phyloP scores from a whole-genome alignment of 345 rosid species.

The Bruguiera sexangula region DNA sequence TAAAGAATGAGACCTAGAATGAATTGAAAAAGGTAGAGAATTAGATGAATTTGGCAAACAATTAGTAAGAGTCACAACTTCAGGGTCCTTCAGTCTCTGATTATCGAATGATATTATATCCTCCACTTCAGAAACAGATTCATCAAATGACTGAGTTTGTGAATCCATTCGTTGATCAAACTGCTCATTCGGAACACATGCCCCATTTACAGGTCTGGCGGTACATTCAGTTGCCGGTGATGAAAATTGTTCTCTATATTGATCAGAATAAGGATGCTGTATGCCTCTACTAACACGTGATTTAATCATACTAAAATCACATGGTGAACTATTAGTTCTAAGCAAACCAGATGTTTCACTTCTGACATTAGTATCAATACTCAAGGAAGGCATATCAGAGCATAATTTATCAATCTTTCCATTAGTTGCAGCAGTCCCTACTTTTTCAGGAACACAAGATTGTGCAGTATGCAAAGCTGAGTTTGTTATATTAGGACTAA shows the following conservation, averaged over 20 bases:
- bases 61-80: slow-evolving; percentile 31
- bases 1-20: slow-evolving; percentile 42
- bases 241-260: slow-evolving; percentile 13
- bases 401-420: slow-evolving; percentile 13
- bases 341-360: slow-evolving; percentile 31
- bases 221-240: slow-evolving; percentile 31
- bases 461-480: not conserved
- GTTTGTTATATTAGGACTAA: slow-evolving; percentile 7
- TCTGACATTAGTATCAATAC: slow-evolving; percentile 30
- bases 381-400: slow-evolving; percentile 35
- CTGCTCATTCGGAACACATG: slow-evolving; percentile 6
- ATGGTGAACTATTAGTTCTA: slow-evolving; percentile 25
- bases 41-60: slow-evolving; percentile 41
- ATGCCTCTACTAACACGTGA: slow-evolving; percentile 32
- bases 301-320: slow-evolving; percentile 43
- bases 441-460: slow-evolving; percentile 14
- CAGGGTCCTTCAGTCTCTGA: slow-evolving; percentile 61
- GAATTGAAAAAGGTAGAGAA: slow-evolving; percentile 33
- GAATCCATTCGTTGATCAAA: slow-evolving; percentile 15
- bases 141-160: slow-evolving; percentile 7
- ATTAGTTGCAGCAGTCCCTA: slow-evolving; percentile 12
- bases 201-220: slow-evolving; percentile 18
- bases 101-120: slow-evolving; percentile 58
- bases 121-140: slow-evolving; percentile 38
- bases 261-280: slow-evolving; percentile 27